Base-by-base conservation (phyloP, 2,329 filamentous ascomycete genomes). In the Trichoderma gracile region DNA sequence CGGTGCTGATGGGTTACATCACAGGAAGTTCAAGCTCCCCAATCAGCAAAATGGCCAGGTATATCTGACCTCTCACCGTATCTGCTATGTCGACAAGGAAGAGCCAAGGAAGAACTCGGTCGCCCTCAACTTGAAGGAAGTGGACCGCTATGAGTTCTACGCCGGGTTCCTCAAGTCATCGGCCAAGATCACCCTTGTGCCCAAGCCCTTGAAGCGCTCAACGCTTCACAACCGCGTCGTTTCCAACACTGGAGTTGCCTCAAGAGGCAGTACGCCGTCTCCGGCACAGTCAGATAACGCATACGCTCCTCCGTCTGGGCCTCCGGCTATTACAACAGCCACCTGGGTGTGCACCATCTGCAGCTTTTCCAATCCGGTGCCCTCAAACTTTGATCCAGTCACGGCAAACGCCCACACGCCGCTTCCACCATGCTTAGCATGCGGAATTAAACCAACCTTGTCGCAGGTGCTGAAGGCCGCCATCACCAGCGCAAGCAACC, bases 311-410 rank as follows among this genome's bases (percentile, higher is more conserved):
- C 73, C 74, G 6, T 55, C 72, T 15, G 75, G 75, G 50, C 79
- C 84, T 38, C 70, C 80, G 1, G 77, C 83, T 15, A 75, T 80
- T 15, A 84, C 82, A 68, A 85, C 82, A 66, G 92, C 91, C 6
- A 97, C 93, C 4, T 98, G 94, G 94, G 89, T 98, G 21, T 98
- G 94, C 78, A 90, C 91, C 1, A 98, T 98, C 72, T 98, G 94
- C 81, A 94, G 91, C 69, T 96, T 96, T 73, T 94, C 93, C 10
- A 98, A 98, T 72, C 89, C 92, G 0, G 88, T 97, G 1, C 93
- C 95, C 0, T 91, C 91, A 43, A 97, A 97, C 75, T 98, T 98
- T 74, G 94, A 98, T 71, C 91, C 93, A 0, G 84, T 88, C 1
- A 88, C 89, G 2, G 92, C 92, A 9, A 95, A 86, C 67, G 86